Percentiles rank a stretch among this genome's conserved stretches.
Evolutionary conservation across 1,284 basidiomycete species (phyloP).

Genomic region (Boletus semigastroideus): DNA sequence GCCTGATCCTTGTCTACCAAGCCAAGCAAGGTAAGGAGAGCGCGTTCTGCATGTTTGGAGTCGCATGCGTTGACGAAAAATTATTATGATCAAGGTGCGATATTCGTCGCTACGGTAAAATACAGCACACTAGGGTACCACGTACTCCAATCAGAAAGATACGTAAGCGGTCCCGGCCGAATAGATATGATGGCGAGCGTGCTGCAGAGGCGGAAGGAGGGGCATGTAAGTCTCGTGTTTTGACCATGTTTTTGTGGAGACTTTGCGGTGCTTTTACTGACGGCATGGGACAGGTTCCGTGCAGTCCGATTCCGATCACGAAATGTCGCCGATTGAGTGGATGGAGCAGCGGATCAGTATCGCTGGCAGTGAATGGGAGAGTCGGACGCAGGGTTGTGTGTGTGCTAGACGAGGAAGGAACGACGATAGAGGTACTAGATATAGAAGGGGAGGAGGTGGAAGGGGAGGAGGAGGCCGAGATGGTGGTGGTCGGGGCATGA

Average conservation of each 20-base stretch:
- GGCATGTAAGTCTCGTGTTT: slow-evolving; percentile 46
- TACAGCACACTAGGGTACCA: slow-evolving; percentile 61
- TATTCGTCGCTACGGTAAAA: slow-evolving; percentile 56
- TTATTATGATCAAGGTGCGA: slow-evolving; percentile 41
- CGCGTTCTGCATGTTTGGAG: slow-evolving; percentile 35
- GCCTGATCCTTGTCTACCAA: slow-evolving; percentile 60
- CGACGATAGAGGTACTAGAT: slow-evolving; percentile 69
- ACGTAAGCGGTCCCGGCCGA: slow-evolving; percentile 54
- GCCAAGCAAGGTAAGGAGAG: slow-evolving; percentile 38
- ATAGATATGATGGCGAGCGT: slow-evolving; percentile 62
- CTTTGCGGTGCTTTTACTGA: slow-evolving; percentile 35
- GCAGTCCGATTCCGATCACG: slow-evolving; percentile 52
- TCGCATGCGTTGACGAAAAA: slow-evolving; percentile 26
- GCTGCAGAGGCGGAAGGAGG: slow-evolving; percentile 53
- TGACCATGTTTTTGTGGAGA: slow-evolving; percentile 32
- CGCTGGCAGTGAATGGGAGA: slow-evolving; percentile 71
- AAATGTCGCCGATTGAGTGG: slow-evolving; percentile 56
- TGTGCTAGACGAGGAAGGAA: slow-evolving; percentile 62
- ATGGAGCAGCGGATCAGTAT: slow-evolving; percentile 49
- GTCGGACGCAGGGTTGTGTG: slow-evolving; percentile 71
- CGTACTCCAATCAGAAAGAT: slow-evolving; percentile 43
- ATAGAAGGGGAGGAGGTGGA: slow-evolving; percentile 65
- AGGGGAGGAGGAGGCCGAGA: slow-evolving; percentile 31
- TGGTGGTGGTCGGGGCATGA: slow-evolving; percentile 37
- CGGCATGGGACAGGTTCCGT: slow-evolving; percentile 45